Percentiles rank a stretch among this genome's conserved stretches.
Evolutionary conservation across 805 yeast species (phyloP).

Genomic region (Cyberlindnera japonica): DNA sequence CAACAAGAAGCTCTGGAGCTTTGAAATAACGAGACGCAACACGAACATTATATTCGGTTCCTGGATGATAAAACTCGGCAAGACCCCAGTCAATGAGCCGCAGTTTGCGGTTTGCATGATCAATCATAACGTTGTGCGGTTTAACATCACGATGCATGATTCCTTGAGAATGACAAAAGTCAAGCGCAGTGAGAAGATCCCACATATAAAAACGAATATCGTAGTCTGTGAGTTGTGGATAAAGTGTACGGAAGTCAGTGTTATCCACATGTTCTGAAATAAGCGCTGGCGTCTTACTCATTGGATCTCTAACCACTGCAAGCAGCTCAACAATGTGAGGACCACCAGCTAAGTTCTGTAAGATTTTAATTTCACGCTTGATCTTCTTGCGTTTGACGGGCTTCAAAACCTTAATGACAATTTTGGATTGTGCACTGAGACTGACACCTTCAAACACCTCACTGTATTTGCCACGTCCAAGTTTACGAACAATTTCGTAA

Average conservation of each 20-base stretch:
- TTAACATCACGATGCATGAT: slow-evolving; percentile 93
- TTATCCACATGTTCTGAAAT: slow-evolving; percentile 84
- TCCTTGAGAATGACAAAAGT: slow-evolving; percentile 89
- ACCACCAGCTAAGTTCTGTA: slow-evolving; percentile 81
- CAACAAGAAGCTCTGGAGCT: slow-evolving; percentile 87
- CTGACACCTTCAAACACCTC: slow-evolving; percentile 89
- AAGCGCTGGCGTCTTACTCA: slow-evolving; percentile 81
- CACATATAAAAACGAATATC: slow-evolving; percentile 83
- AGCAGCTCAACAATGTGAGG: slow-evolving; percentile 71
- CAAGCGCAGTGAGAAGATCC: slow-evolving; percentile 77
- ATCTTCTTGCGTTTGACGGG: slow-evolving; percentile 93
- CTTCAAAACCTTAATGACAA: slow-evolving; percentile 87
- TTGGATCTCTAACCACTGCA: slow-evolving; percentile 86
- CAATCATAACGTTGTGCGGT: slow-evolving; percentile 93
- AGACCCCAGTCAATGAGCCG: slow-evolving; percentile 92
- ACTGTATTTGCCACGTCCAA: slow-evolving; percentile 91
- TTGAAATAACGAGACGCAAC: slow-evolving; percentile 91
- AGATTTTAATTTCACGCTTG: slow-evolving; percentile 82
- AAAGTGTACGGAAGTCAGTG: slow-evolving; percentile 80
- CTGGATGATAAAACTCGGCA: slow-evolving; percentile 89
- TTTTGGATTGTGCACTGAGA: slow-evolving; percentile 52
- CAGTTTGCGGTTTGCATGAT: slow-evolving; percentile 57
- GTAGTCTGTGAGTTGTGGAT: slow-evolving; percentile 69
- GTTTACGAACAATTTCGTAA: slow-evolving; percentile 78
- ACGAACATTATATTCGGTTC: slow-evolving; percentile 84